Percentiles rank a stretch among this genome's conserved stretches.
These are phyloP conservation scores for Nitzschia sp. DNA, from an alignment of 108 stramenopile species.

Conservation along the genomic window DNA sequence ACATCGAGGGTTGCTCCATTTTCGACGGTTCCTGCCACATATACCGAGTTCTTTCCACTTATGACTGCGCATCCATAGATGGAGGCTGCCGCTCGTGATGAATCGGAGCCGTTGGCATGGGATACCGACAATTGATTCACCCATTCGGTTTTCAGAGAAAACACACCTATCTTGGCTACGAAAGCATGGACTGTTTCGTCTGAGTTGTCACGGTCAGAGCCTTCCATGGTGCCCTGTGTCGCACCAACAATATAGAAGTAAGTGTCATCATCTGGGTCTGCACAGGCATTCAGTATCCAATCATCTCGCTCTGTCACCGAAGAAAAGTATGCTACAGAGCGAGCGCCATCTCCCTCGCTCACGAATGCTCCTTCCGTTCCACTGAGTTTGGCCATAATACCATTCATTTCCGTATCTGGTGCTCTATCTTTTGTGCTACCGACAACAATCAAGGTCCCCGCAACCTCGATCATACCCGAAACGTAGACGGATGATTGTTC, in stretches of 20 bases:
- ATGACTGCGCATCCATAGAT: constrained; percentile 29
- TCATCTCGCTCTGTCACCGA: constrained; percentile 26
- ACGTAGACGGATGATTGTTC: constrained; percentile 26
- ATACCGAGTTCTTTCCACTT: constrained; percentile 7
- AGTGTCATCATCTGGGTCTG: constrained; percentile 24
- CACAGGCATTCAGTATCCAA: constrained; percentile 32
- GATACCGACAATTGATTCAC: constrained; percentile 24
- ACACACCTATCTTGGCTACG: constrained; percentile 36
- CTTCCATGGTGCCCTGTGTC: constrained; percentile 28
- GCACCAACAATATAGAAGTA: constrained; percentile 36
- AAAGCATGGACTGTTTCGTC: constrained; percentile 32
- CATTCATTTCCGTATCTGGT: constrained; percentile 23
- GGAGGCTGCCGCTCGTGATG: constrained; percentile 16
- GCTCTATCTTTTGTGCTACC: constrained; percentile 26
- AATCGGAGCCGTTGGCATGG: constrained; percentile 17
- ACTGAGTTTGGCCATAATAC: constrained; percentile 37
- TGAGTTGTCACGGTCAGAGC: neutral
- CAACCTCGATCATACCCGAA: constrained; percentile 25
- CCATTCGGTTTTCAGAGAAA: constrained; percentile 32
- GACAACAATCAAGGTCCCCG: constrained; percentile 24
- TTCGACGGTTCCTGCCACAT: constrained; percentile 37
- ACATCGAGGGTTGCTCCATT: constrained; percentile 27
- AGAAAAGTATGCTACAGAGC: constrained; percentile 33
- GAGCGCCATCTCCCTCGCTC: neutral
- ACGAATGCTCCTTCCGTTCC: constrained; percentile 9